Evolutionary conservation across 2,329 filamentous ascomycete species (phyloP), one percentile per base, ranked within the genome.

Genomic region (Neofusicoccum laricinum): DNA sequence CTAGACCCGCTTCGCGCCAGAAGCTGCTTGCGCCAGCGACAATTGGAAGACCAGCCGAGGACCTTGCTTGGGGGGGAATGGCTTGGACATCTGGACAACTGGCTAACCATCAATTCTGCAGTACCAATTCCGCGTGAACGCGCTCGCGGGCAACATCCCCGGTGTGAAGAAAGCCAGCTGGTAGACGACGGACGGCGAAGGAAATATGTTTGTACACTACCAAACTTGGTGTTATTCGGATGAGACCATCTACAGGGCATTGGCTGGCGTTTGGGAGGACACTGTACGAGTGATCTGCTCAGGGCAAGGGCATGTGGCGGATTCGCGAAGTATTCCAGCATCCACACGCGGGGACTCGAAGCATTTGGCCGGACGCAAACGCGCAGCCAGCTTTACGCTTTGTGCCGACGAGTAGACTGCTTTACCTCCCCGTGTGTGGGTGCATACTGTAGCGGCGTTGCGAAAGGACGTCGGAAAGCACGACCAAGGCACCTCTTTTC

Each of bases 141-240:
- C 95, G 17, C 81, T 97, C 67, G 89, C 86, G 36, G 95, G 95
- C 58, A 87, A 92, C 67, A 76, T 99, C 61, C 94, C 95, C 0
- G 95, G 95, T 71, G 95, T 99, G 63, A 92, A 89, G 85, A 96
- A 96, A 83, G 95, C 95, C 57, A 96, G 91, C 79, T 99, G 95
- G 95, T 99, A 91, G 64, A 48, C 49, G 40, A 8, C 5, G 41
- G 19, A 14, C 19, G 48, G 32, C 14, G 21, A 21, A 36, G 7
- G 21, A 15, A 14, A 19, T 4, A 32, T 45, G 21, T 30, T 65
- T 53, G 45, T 61, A 62, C 49, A 61, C 34, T 53, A 59, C 32
- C 59, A 25, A 19, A 57, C 17, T 57, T 15, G 51, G 51, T 41
- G 51, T 57, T 57, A 40, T 40, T 12, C 36, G 36, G 51, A 32